Percentiles rank a stretch among this genome's conserved stretches.
These are phyloP conservation scores for Histomonas meleagridis DNA, from an alignment of 208 protist genomes.

Conservation along the genomic window DNA sequence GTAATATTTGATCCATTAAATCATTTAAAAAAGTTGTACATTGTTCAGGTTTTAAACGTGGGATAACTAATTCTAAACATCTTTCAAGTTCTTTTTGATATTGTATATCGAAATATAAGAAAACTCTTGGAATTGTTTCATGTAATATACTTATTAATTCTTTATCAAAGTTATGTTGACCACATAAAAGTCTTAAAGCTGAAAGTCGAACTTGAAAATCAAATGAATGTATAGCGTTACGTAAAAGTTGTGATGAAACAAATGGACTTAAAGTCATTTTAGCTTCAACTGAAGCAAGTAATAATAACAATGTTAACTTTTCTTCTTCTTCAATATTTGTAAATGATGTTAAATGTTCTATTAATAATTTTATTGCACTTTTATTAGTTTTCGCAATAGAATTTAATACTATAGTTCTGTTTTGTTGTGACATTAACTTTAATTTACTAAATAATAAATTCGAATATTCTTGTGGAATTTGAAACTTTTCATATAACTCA, in stretches of 20 bases:
- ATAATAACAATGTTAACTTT: neutral
- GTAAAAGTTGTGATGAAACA: neutral
- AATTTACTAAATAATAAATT: neutral
- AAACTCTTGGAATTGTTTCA: constrained; percentile 8
- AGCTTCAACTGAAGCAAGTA: neutral
- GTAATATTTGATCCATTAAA: neutral
- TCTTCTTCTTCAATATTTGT: neutral
- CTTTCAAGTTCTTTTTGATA: neutral
- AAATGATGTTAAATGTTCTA: neutral
- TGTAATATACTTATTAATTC: neutral
- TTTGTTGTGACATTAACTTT: neutral
- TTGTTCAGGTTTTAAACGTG: neutral
- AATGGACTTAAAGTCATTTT: no score
- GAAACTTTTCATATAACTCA: neutral
- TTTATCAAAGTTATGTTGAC: neutral
- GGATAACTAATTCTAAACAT: neutral
- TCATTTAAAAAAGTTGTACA: neutral
- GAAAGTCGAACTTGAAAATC: neutral
- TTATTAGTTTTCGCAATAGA: neutral
- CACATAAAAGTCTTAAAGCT: neutral
- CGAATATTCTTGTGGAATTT: neutral
- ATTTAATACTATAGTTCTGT: neutral
- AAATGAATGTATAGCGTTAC: neutral
- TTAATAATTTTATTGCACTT: neutral
- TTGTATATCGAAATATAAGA: neutral